Base-by-base conservation (phyloP, 148 eudicot genomes). In the Rhododendron kiyosumense region DNA sequence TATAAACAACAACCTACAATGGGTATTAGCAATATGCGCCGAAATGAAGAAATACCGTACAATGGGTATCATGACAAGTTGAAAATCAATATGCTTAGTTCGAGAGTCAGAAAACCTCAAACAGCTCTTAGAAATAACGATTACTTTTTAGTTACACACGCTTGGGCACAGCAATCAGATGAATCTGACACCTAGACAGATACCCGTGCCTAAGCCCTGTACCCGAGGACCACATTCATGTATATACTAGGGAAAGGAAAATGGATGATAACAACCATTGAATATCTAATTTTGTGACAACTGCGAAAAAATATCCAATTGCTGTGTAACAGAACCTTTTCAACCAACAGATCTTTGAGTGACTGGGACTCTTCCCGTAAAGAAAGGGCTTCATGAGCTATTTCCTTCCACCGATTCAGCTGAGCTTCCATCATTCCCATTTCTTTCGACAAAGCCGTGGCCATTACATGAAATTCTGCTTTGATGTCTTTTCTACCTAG, bases 381-480 rank as follows among this genome's bases (percentile, higher is more conserved):
- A 32, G 95, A 90, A 86, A 91, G 80, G 54, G 98, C 94, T 89
- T 97, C 99, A 81, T 91, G 85, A 85, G 98, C 95, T 67, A 92
- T 94, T 85, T 91, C 94, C 86, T 94, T 91, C 98, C 99, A 97
- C 82, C 94, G 93, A 88, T 92, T 93, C 87, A 97, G 82, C 90
- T 94, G 99, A 57, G 94, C 90, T 88, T 95, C 95, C 94, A 95
- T 95, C 95, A 97, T 93, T 85, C 87, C 91, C 91, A 93, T 91
- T 91, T 97, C 99, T 93, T 93, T 97, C 9, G 98, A 92, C 86
- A 97, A 90, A 84, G 99, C 96, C 32, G 94, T 92, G 45, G 93
- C 89, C 99, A 97, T 95, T 67, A 95, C 93, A 74, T 90, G 93
- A 81, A 97, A 97, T 90, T 97, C 99, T 52, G 92, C 91, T 90